A percentile compares a stretch with the other conserved stretches of the same genome.
phyloP scores from a whole-genome alignment of 129 eudicot species.

The Tagetes patula region DNA sequence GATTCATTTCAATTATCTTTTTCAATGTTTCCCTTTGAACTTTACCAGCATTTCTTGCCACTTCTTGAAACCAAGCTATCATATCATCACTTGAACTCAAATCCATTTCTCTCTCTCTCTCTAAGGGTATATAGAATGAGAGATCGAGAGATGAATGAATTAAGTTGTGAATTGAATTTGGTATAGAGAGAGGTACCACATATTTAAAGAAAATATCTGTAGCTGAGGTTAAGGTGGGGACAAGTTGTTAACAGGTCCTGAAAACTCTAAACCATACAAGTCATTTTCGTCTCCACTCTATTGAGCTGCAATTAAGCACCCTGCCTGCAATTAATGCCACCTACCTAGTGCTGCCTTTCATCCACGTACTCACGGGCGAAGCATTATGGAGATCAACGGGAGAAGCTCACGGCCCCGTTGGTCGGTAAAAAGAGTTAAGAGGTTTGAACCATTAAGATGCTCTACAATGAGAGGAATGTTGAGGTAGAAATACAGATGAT shows the following conservation, averaged over 20 bases:
- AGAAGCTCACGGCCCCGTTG: no score
- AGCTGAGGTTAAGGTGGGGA: constrained; percentile 11
- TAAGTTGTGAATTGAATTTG: not conserved
- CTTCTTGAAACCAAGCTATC: constrained; percentile 57
- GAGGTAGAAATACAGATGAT: no score
- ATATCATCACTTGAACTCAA: constrained; percentile 32
- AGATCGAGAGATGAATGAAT: not conserved
- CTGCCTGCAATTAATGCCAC: constrained; percentile 12
- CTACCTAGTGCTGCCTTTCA: not conserved
- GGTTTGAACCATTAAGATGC: no score
- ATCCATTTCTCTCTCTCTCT: constrained; percentile 12
- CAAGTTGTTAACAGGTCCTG: not conserved
- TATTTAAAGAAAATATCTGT: constrained; percentile 8
- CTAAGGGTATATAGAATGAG: not conserved
- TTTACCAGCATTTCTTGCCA: constrained; percentile 49
- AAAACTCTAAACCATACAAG: constrained; percentile 20
- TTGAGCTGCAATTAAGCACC: not conserved
- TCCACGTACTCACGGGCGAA: no score
- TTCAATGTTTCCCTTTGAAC: constrained; percentile 59
- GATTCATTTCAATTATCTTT: constrained; percentile 52
- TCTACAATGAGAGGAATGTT: no score
- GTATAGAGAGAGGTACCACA: not conserved
- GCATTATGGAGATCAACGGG: no score
- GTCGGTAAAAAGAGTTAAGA: no score
- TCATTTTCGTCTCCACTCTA: constrained; percentile 19